Percentiles rank a stretch among this genome's conserved stretches.
Evolutionary conservation across 139 green algal genomes (phyloP).

Genomic region (Helicosporidium sp.): DNA sequence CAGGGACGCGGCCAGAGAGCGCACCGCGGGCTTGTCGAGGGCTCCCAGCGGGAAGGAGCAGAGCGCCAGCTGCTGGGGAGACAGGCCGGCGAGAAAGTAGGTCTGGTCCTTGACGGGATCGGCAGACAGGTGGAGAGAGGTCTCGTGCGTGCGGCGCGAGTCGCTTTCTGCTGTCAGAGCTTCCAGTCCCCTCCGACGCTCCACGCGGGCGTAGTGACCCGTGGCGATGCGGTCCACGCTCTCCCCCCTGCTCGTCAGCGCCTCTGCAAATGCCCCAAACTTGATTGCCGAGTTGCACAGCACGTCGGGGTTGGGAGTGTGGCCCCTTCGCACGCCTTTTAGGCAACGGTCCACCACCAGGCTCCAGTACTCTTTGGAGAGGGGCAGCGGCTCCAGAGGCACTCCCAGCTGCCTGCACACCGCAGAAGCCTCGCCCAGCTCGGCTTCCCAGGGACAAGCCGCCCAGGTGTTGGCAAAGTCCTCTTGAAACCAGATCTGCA

Average conservation of each 20-base stretch:
- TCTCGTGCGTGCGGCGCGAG: background rate
- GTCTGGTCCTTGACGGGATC: constrained; percentile 84
- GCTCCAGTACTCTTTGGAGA: constrained; percentile 75
- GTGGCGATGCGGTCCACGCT: constrained; percentile 53
- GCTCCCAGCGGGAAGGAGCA: constrained; percentile 77
- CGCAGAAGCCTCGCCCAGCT: constrained; percentile 32
- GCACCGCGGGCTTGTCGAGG: constrained; percentile 65
- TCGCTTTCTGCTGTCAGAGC: too few relatives aligned
- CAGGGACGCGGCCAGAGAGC: constrained; percentile 43
- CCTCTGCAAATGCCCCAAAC: constrained; percentile 80
- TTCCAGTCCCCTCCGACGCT: constrained; percentile 2
- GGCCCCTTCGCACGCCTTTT: constrained; percentile 55
- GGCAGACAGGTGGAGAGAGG: constrained; percentile 30
- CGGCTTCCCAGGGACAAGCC: constrained; percentile 90
- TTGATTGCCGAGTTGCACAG: constrained; percentile 87
- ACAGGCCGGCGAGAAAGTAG: constrained; percentile 73
- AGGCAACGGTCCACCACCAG: constrained; percentile 68
- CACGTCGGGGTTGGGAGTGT: constrained; percentile 94
- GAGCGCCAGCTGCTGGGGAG: constrained; percentile 44
- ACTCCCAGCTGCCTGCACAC: constrained; percentile 51
- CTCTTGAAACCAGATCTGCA: constrained; percentile 87
- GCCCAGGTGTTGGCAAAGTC: constrained; percentile 93
- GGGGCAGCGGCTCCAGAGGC: constrained; percentile 55
- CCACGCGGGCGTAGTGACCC: constrained; percentile 52
- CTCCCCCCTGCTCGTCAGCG: constrained; percentile 20